phyloP scores from a whole-genome alignment of 2,329 filamentous ascomycete species.

The Boeremia lycopersici region DNA sequence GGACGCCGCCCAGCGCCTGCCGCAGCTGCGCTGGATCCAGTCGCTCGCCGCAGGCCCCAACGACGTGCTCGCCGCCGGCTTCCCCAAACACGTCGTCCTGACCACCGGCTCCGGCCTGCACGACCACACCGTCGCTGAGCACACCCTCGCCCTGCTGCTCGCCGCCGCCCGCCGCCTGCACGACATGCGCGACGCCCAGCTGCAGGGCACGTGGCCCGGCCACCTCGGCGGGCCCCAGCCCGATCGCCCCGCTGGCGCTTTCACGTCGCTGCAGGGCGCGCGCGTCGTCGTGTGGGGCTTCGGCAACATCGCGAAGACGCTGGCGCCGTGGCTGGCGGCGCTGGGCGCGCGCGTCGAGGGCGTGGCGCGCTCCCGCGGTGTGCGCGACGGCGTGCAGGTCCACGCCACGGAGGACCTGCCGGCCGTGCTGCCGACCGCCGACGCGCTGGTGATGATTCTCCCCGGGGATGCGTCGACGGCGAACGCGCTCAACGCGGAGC shows the following conservation, averaged over 20 bases:
- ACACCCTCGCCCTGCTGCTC: constrained; percentile 65
- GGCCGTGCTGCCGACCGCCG: constrained; percentile 61
- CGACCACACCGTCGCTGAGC: constrained; percentile 69
- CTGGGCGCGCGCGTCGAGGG: constrained; percentile 66
- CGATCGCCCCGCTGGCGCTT: constrained; percentile 61
- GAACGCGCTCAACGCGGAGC: constrained; percentile 62
- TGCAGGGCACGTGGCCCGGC: constrained; percentile 62
- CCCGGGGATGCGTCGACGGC: constrained; percentile 63
- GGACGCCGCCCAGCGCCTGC: constrained; percentile 62
- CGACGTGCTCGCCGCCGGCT: constrained; percentile 67
- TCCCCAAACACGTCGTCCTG: constrained; percentile 57
- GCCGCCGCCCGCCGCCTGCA: constrained; percentile 63
- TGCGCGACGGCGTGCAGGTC: constrained; percentile 65
- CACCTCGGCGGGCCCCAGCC: constrained; percentile 68
- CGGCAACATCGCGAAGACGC: constrained; percentile 68
- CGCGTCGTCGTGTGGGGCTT: constrained; percentile 68
- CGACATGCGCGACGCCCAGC: constrained; percentile 68
- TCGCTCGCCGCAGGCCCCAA: constrained; percentile 70
- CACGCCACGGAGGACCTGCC: constrained; percentile 60
- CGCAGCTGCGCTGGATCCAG: constrained; percentile 68
- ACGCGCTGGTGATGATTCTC: constrained; percentile 66
- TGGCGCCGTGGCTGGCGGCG: constrained; percentile 60
- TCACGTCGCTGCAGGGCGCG: constrained; percentile 66
- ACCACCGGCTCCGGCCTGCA: constrained; percentile 69
- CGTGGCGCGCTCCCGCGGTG: constrained; percentile 62